phyloP scores from a whole-genome alignment of 306 rosid genomes.

The Vigna trinervia region DNA sequence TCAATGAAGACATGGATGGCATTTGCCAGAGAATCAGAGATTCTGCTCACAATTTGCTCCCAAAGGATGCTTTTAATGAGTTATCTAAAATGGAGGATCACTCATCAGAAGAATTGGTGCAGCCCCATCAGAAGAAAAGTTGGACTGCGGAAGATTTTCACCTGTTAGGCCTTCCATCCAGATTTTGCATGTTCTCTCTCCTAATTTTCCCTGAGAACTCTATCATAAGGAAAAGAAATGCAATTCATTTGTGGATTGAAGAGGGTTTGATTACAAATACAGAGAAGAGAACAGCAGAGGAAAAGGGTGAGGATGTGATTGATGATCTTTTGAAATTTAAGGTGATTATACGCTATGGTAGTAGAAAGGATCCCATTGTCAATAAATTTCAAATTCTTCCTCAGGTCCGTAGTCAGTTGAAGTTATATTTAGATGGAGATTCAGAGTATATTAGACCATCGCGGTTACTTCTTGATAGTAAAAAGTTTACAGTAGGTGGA shows the following conservation, averaged over 20 bases:
- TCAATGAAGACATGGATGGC: background rate
- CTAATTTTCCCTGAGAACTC: conserved; percentile 48
- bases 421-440: no score
- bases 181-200: conserved; percentile 36
- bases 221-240: conserved; percentile 44
- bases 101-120: background rate
- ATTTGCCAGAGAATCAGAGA: background rate
- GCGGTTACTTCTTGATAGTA: no score
- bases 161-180: rapidly evolving
- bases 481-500: no score
- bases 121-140: no score
- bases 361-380: background rate
- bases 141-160: background rate
- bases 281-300: conserved; percentile 9
- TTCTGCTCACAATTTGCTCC: background rate
- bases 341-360: background rate
- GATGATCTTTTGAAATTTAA: background rate
- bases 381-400: conserved; percentile 14
- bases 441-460: no score
- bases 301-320: conserved; percentile 31
- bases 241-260: conserved; percentile 61
- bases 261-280: background rate
- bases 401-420: background rate
- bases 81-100: background rate
- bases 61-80: background rate